phyloP scores from a whole-genome alignment of 2,329 filamentous ascomycete genomes.

The Fusarium sp. region DNA sequence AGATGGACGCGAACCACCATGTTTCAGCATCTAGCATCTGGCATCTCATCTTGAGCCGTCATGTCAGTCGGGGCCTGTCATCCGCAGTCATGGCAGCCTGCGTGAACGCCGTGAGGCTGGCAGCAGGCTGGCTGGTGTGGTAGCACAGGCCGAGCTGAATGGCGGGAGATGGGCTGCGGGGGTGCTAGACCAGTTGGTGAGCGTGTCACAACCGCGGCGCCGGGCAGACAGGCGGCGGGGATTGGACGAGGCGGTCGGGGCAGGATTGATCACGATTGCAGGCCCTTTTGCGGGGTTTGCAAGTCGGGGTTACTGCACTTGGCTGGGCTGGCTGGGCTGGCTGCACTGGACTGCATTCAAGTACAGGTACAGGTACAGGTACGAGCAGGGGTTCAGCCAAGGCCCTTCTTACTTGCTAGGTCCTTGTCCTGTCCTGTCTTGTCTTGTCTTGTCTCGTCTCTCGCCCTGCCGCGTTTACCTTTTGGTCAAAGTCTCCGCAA shows the following conservation, averaged over 20 bases:
- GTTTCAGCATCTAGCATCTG: neutral
- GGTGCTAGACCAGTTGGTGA: neutral
- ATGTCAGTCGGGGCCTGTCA: slow-evolving; percentile 1
- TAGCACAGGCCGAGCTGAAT: slow-evolving; percentile 10
- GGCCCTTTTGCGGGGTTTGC: slow-evolving; percentile 33
- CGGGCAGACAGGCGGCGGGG: slow-evolving; percentile 25
- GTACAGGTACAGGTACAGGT: neutral
- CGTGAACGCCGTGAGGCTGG: slow-evolving; percentile 7
- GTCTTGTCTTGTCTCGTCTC: slow-evolving; percentile 2
- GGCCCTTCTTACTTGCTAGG: slow-evolving; percentile 8
- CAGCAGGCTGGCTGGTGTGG: slow-evolving; percentile 14
- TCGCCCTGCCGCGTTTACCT: slow-evolving; percentile 30
- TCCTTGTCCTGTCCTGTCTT: neutral
- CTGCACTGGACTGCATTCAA: neutral
- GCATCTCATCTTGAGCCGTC: neutral
- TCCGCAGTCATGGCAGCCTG: slow-evolving; percentile 3
- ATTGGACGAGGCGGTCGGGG: slow-evolving; percentile 22
- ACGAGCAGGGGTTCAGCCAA: slow-evolving; percentile 33
- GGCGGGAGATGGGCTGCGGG: slow-evolving; percentile 2
- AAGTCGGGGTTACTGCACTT: slow-evolving; percentile 21
- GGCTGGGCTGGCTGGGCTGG: neutral
- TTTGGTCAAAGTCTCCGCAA: slow-evolving; percentile 33
- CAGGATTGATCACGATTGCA: slow-evolving; percentile 35
- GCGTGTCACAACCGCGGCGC: slow-evolving; percentile 26
- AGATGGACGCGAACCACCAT: slow-evolving; percentile 18